A percentile compares a stretch with the other conserved stretches of the same genome.
Conservation (phyloP, 1,284 basidiomycete genomes). For the Papiliotrema nemorosa region DNA sequence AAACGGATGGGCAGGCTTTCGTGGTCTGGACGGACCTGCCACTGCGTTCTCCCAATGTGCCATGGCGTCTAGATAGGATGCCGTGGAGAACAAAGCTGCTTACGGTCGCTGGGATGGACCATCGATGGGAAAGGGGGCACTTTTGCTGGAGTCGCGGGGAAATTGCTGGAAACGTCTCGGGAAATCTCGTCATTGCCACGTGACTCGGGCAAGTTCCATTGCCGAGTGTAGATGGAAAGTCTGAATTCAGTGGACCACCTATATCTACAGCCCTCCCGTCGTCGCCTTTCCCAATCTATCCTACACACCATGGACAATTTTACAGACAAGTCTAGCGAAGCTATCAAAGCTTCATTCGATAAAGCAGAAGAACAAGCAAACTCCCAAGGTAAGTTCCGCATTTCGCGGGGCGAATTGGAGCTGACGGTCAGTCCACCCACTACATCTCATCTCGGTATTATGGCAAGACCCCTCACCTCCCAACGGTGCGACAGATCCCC, state of each 20-base stretch:
- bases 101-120: neutral
- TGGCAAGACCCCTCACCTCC: conserved; percentile 38
- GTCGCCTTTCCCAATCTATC: no score
- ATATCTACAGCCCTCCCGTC: neutral
- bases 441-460: conserved; percentile 47
- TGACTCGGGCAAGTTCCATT: neutral
- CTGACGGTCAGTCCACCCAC: conserved; percentile 42
- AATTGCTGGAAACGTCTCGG: neutral
- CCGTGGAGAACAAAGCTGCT: neutral
- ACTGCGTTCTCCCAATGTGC: conserved; percentile 6
- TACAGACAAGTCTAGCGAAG: conserved; percentile 51
- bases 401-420: no score
- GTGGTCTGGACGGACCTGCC: conserved; percentile 22
- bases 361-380: conserved; percentile 48
- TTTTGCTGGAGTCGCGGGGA: neutral
- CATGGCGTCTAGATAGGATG: neutral
- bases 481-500: conserved; percentile 12
- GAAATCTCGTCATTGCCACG: neutral
- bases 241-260: no score
- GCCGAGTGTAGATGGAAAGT: no score
- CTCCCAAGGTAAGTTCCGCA: conserved; percentile 36
- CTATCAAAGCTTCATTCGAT: conserved; percentile 55
- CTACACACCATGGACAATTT: conserved; percentile 46
- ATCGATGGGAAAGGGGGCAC: neutral
- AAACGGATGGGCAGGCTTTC: conserved; percentile 27